A percentile compares a stretch with the other conserved stretches of the same genome.
Conservation (phyloP, 2,329 filamentous ascomycete genomes). For the Pseudogymnoascus sp. region DNA sequence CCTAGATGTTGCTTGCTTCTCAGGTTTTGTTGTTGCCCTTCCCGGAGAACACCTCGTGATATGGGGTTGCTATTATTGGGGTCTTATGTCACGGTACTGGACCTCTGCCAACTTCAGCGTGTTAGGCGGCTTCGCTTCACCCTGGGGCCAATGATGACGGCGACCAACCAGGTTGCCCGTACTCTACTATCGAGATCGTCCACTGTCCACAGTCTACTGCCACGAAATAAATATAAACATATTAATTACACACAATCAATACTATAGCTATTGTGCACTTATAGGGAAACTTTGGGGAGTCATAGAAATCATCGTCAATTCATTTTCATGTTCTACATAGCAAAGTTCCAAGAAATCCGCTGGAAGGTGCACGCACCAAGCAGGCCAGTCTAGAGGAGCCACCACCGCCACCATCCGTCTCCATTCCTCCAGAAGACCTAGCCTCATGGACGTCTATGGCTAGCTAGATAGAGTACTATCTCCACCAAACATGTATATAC, state of each 20-base stretch:
- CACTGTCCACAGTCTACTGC: neutral
- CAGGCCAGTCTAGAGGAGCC: neutral
- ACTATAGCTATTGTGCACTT: neutral
- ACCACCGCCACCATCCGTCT: neutral
- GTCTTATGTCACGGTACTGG: conserved; percentile 3
- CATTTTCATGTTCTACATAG: neutral
- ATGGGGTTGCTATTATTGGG: neutral
- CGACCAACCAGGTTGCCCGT: neutral
- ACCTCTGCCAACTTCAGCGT: neutral
- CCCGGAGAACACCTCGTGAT: neutral
- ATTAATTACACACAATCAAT: neutral
- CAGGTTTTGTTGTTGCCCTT: neutral
- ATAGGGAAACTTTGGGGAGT: neutral
- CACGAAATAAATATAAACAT: neutral
- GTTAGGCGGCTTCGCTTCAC: neutral
- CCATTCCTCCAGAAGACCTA: neutral
- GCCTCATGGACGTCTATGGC: neutral
- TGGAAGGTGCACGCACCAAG: neutral
- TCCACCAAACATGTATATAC: neutral
- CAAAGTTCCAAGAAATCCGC: neutral
- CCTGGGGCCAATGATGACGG: neutral
- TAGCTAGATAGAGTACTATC: neutral
- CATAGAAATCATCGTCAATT: neutral
- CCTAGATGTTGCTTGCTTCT: neutral
- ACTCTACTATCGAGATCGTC: neutral